Evolutionary conservation across 495 filamentous ascomycete genomes (phyloP).

Genomic region (Penicillium canariense): DNA sequence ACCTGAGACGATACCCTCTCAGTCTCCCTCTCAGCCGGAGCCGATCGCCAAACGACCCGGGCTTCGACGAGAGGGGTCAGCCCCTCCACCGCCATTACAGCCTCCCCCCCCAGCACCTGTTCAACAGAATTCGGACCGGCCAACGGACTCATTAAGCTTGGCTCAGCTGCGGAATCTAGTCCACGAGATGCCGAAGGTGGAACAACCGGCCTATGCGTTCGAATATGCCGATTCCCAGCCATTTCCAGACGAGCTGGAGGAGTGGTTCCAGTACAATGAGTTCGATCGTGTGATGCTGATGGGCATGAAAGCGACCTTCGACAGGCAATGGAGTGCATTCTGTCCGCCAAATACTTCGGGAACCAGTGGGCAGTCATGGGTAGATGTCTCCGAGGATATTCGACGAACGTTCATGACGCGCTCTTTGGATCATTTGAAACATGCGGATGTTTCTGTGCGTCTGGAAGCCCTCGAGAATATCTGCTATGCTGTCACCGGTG

Average conservation of each 20-base stretch:
- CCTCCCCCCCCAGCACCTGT: slow-evolving; percentile 56
- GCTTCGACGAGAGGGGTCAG: slow-evolving; percentile 53
- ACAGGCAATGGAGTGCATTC: slow-evolving; percentile 59
- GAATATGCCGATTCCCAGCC: slow-evolving; percentile 79
- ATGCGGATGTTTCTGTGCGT: slow-evolving; percentile 51
- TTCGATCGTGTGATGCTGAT: slow-evolving; percentile 69
- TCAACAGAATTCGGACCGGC: slow-evolving; percentile 42
- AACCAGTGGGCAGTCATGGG: slow-evolving; percentile 45
- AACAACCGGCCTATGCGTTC: slow-evolving; percentile 90
- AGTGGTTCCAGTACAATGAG: slow-evolving; percentile 91
- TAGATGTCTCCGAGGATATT: slow-evolving; percentile 43
- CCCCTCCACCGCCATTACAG: slow-evolving; percentile 58
- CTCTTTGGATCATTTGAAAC: slow-evolving; percentile 40
- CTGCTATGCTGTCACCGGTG: slow-evolving; percentile 72
- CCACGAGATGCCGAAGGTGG: slow-evolving; percentile 71
- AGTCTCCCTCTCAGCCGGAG: slow-evolving; percentile 12
- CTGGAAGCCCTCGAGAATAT: slow-evolving; percentile 70
- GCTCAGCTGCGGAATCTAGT: slow-evolving; percentile 78
- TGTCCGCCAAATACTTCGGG: slow-evolving; percentile 34
- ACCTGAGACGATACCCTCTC: slow-evolving; percentile 3
- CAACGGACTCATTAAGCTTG: slow-evolving; percentile 76
- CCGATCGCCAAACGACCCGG: slow-evolving; percentile 47
- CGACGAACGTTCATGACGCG: slow-evolving; percentile 45
- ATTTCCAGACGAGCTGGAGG: slow-evolving; percentile 84
- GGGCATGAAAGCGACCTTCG: slow-evolving; percentile 68